phyloP scores from a whole-genome alignment of 202 grass and related monocot species.

The Brachypodium distachyon region DNA sequence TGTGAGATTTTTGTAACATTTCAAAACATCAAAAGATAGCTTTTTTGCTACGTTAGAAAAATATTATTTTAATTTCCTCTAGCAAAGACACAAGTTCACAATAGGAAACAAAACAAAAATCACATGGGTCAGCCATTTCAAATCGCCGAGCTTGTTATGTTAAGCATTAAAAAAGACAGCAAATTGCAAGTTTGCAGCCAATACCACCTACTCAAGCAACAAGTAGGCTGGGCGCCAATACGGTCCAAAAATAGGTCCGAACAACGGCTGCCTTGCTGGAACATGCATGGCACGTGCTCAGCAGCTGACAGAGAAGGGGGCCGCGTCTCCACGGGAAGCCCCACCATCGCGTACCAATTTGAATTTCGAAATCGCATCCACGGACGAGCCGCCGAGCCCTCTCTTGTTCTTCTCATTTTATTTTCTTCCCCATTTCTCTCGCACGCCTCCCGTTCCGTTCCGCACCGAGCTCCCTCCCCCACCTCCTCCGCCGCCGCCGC shows the following conservation, averaged over 20 bases:
- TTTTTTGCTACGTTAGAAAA: no score
- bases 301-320: background rate
- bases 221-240: background rate
- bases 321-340: background rate
- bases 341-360: constrained; percentile 26
- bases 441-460: background rate
- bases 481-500: background rate
- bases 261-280: background rate
- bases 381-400: background rate
- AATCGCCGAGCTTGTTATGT: no score
- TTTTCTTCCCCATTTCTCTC: background rate
- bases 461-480: background rate
- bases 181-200: no score
- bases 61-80: no score
- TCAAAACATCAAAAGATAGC: no score
- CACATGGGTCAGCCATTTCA: no score
- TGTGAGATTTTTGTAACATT: no score
- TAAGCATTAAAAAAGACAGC: no score
- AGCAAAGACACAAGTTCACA: no score
- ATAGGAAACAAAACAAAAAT: no score
- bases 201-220: no score
- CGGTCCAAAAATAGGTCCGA: background rate
- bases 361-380: constrained; percentile 52
- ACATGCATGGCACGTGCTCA: background rate
- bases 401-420: background rate